phyloP scores from a whole-genome alignment of 2,329 filamentous ascomycete species.

The Talaromyces sp. region DNA sequence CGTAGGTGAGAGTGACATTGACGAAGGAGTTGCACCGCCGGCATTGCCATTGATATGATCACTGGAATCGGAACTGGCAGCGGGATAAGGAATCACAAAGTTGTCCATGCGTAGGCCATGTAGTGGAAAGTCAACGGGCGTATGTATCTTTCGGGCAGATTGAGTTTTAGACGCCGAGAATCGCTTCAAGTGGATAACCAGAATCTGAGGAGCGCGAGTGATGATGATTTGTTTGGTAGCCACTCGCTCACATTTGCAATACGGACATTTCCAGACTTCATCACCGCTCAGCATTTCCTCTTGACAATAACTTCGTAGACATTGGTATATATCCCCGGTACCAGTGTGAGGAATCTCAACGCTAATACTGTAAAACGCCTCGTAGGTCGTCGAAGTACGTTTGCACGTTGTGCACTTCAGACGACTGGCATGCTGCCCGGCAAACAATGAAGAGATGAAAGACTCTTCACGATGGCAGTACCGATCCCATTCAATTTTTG shows the following conservation, averaged over 20 bases:
- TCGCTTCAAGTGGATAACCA: conserved; percentile 74
- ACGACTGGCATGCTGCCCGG: conserved; percentile 63
- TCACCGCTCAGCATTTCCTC: conserved; percentile 66
- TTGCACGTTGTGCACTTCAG: conserved; percentile 60
- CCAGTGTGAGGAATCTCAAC: conserved; percentile 65
- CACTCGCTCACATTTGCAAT: conserved; percentile 64
- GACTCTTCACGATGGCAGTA: conserved; percentile 68
- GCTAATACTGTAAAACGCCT: conserved; percentile 67
- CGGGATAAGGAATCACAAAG: conserved; percentile 53
- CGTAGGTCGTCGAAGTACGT: conserved; percentile 63
- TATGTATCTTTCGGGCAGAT: conserved; percentile 64
- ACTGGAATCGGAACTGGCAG: conserved; percentile 23
- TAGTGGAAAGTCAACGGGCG: conserved; percentile 71
- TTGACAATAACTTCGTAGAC: conserved; percentile 65
- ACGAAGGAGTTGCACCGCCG: conserved; percentile 60
- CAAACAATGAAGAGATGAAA: conserved; percentile 76
- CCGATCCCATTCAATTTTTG: conserved; percentile 68
- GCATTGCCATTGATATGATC: conserved; percentile 46
- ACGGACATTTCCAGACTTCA: conserved; percentile 68
- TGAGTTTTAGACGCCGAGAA: conserved; percentile 58
- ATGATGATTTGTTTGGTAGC: conserved; percentile 69
- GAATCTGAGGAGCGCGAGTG: conserved; percentile 71
- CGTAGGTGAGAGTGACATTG: conserved; percentile 45
- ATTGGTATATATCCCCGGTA: conserved; percentile 60
- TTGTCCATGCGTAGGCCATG: conserved; percentile 62